phyloP scores from a whole-genome alignment of 1,139 yeast genomes.

The Kodamaea derodonti region DNA sequence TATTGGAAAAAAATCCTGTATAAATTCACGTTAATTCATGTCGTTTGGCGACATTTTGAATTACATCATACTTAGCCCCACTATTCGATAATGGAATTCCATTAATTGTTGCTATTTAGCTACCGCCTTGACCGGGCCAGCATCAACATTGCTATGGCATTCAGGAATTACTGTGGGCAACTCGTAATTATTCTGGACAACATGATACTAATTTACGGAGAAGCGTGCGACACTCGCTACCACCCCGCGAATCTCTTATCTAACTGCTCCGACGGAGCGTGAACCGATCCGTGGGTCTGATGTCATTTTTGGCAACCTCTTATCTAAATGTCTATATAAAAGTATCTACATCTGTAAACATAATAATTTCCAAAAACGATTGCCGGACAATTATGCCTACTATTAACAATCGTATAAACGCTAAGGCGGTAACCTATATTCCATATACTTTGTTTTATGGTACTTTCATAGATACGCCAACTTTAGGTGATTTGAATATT shows the following conservation, averaged over 20 bases:
- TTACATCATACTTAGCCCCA: too few species aligned
- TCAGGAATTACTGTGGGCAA: too few species aligned
- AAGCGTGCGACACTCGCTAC: not conserved
- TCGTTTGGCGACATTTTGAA: too few species aligned
- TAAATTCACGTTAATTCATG: too few species aligned
- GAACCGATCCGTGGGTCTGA: too few species aligned
- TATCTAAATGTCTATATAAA: not conserved
- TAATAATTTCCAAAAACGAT: not conserved
- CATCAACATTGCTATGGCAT: not conserved
- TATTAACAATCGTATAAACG: conserved; percentile 1
- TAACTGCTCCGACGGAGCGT: not conserved
- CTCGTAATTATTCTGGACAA: too few species aligned
- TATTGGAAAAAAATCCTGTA: too few species aligned
- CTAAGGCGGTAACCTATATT: conserved; percentile 17
- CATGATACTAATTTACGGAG: too few species aligned
- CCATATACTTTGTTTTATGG: conserved; percentile 34
- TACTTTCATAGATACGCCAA: conserved; percentile 37
- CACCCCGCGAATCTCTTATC: too few species aligned
- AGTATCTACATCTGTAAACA: not conserved
- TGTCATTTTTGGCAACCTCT: not conserved
- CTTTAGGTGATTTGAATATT: conserved; percentile 24
- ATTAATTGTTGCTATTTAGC: too few species aligned
- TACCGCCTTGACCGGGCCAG: too few species aligned
- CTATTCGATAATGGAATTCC: too few species aligned
- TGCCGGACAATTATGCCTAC: conserved; percentile 4